Conservation (phyloP, 768 basidiomycete species). For the Mycena chlorophos region DNA sequence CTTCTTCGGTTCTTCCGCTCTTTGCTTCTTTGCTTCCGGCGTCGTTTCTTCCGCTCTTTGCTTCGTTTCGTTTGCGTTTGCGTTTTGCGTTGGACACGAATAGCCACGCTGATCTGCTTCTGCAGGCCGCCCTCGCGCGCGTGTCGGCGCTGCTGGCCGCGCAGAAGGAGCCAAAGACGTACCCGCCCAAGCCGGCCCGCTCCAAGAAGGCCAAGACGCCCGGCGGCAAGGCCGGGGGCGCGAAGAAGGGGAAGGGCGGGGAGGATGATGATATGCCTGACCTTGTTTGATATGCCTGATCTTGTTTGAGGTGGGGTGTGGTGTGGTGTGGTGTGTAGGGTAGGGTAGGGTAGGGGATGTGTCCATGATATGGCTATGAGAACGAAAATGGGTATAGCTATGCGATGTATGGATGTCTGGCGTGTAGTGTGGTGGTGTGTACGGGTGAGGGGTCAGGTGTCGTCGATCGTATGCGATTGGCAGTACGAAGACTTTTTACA, state of each 20-base stretch:
- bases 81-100: too few relatives aligned
- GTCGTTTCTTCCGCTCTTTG: constrained; percentile 19
- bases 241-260: constrained; percentile 12
- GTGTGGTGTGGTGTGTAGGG: not conserved
- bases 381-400: too few relatives aligned
- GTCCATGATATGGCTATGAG: not conserved
- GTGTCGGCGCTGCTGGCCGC: constrained; percentile 69
- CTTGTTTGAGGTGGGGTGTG: not conserved
- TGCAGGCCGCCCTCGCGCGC: constrained; percentile 73
- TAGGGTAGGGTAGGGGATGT: not conserved
- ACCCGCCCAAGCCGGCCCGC: constrained; percentile 67
- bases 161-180: constrained; percentile 69
- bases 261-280: constrained; percentile 19
- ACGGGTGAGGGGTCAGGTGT: too few relatives aligned
- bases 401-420: too few relatives aligned
- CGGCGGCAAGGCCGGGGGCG: constrained; percentile 19
- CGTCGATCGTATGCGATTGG: too few relatives aligned
- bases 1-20: constrained; percentile 19
- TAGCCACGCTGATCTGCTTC: constrained; percentile 30
- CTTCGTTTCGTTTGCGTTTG: too few relatives aligned
- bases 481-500: too few relatives aligned
- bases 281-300: constrained; percentile 11
- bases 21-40: constrained; percentile 20
- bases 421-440: too few relatives aligned
- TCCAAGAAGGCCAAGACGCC: constrained; percentile 60